Evolutionary conservation across 768 basidiomycete species (phyloP).

Genomic region (Boletales sp.): DNA sequence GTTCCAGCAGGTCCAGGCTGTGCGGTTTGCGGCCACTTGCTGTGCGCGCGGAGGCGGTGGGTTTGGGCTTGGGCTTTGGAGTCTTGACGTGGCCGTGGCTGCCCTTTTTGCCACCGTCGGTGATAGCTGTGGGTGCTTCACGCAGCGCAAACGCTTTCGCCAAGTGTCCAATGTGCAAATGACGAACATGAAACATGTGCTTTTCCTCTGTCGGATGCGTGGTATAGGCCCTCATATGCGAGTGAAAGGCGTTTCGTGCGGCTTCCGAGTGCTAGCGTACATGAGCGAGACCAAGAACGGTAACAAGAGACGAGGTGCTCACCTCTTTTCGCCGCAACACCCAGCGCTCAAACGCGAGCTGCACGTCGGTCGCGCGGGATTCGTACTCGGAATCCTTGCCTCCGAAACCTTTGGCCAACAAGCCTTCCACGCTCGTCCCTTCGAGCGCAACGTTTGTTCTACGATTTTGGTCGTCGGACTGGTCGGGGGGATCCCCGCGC

Average conservation of each 20-base stretch:
- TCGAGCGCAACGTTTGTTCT: constrained; percentile 46
- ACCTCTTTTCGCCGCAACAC: constrained; percentile 73
- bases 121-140: constrained; percentile 62
- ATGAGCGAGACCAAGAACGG: constrained; percentile 1
- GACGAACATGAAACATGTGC: constrained; percentile 92
- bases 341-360: constrained; percentile 94
- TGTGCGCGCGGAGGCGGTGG: constrained; percentile 1
- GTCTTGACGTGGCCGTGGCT: neutral
- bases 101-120: constrained; percentile 20
- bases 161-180: constrained; percentile 91
- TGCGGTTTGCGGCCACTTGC: constrained; percentile 19
- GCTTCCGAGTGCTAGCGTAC: constrained; percentile 62
- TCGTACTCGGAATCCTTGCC: constrained; percentile 81
- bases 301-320: constrained; percentile 19
- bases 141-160: constrained; percentile 90
- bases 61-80: no score
- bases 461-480: constrained; percentile 26
- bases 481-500: constrained; percentile 44
- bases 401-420: constrained; percentile 82
- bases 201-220: constrained; percentile 96
- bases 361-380: constrained; percentile 89
- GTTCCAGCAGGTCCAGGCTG: constrained; percentile 35
- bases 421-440: constrained; percentile 60
- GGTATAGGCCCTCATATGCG: constrained; percentile 94
- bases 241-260: constrained; percentile 84